A percentile compares a stretch with the other conserved stretches of the same genome.
Conservation (phyloP, 176 grass and related monocot genomes). For the Paspalum notatum region DNA sequence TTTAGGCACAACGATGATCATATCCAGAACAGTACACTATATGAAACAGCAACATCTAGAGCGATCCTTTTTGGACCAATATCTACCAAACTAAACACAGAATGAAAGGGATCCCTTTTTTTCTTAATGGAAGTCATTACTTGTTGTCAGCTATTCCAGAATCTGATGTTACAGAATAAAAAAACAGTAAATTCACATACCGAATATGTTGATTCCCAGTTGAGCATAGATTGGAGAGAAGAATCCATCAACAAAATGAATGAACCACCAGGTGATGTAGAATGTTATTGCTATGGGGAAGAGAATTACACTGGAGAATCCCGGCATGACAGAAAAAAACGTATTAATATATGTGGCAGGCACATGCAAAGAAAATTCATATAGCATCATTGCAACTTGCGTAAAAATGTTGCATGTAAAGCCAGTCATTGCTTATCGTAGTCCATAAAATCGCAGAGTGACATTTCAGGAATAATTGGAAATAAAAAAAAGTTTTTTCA, state of each 20-base stretch:
- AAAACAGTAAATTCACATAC: conserved; percentile 40
- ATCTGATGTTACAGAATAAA: conserved; percentile 6
- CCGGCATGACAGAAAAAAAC: conserved; percentile 2
- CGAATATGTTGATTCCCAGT: conserved; percentile 93
- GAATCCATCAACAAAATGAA: conserved; percentile 97
- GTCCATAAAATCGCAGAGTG: background rate
- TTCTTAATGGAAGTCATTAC: conserved; percentile 1
- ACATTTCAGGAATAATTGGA: conserved; percentile 13
- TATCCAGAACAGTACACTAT: background rate
- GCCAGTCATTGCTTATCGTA: background rate
- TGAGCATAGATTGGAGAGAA: conserved; percentile 95
- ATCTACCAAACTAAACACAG: conserved; percentile 8
- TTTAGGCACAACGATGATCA: background rate
- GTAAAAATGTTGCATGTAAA: background rate
- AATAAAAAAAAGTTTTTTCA: background rate
- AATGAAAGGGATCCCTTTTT: background rate
- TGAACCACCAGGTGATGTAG: conserved; percentile 99
- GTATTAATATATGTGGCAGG: conserved; percentile 24
- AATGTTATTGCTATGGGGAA: conserved; percentile 96
- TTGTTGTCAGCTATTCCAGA: background rate
- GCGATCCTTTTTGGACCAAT: background rate
- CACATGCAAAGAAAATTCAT: conserved; percentile 12
- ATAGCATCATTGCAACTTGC: conserved; percentile 5
- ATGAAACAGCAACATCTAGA: background rate
- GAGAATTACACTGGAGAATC: conserved; percentile 71